Evolutionary conservation across 805 yeast genomes (phyloP), one percentile per base, ranked within the genome.

Genomic region (Kurtzmaniella cleridarum): DNA sequence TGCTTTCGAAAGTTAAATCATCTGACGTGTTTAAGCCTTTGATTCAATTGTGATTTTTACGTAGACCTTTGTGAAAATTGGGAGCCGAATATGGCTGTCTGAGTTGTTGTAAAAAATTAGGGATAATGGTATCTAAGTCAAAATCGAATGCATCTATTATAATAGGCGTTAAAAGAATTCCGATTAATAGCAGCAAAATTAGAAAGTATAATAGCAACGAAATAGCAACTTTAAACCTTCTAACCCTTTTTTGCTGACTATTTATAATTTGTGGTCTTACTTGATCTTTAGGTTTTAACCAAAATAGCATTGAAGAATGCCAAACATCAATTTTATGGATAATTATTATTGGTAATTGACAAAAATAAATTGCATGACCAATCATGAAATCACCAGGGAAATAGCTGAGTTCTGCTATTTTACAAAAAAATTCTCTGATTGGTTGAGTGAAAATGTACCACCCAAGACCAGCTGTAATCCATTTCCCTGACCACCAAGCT

Each of bases 401-500:
- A 41, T 74, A 72, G n/a, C 82, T 73, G 67, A 81, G 66, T 53
- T 84, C 93, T 49, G 75, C 71, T 1, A 74, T 59, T 49, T 84
- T 84, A 41, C 86, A 81, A 16, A 75, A 40, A 37, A 64, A 75
- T 52, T 83, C 91, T 49, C 91, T 60, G 2, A 71, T 42, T 1
- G 89, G 89, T 45, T 81, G 89, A 2, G 80, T 62, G 5, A 82
- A 38, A 0, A 76, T 62, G 34, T 72, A 57, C 77, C 81, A 76
- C 0, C 89, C 87, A 33, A 82, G 63, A 0, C 79, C 79, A 0
- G 80, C 69, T 11, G 69, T 70, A 34, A 73, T 51, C 91, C 91
- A 84, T 40, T 71, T 76, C 0, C 90, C 89, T 9, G 86, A 74
- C 89, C 69, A 63, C 67, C 67, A 63, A 2, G 90, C 81, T 28